These are phyloP conservation scores for Phialophora tarda DNA, from an alignment of 2,329 filamentous ascomycete genomes.

Conservation along the genomic window DNA sequence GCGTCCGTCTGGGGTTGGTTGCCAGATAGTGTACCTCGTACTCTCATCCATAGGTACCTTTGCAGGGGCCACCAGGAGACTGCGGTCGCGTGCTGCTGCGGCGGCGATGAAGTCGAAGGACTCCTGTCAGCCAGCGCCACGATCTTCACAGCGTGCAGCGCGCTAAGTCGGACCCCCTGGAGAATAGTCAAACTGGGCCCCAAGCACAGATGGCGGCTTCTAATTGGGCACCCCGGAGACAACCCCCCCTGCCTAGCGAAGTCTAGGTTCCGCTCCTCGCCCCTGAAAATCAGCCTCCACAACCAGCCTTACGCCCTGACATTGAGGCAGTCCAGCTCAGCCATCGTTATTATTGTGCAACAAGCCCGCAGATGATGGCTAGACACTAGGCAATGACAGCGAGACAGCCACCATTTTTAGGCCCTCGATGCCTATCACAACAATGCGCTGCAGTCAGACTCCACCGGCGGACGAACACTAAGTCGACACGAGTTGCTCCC, in stretches of 20 bases:
- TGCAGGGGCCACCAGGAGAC: not conserved
- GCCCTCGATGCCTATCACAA: not conserved
- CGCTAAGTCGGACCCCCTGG: not conserved
- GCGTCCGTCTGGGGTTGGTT: no score
- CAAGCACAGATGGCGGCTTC: not conserved
- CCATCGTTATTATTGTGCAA: not conserved
- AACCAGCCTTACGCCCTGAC: slow-evolving; percentile 12
- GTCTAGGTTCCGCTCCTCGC: not conserved
- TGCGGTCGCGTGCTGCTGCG: no score
- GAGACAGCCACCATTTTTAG: not conserved
- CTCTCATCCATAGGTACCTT: no score
- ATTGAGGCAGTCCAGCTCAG: not conserved
- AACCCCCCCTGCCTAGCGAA: not conserved
- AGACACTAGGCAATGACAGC: no score
- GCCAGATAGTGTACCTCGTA: no score
- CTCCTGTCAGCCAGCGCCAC: not conserved
- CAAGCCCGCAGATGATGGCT: not conserved
- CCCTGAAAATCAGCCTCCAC: slow-evolving; percentile 15
- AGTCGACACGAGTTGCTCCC: slow-evolving; percentile 8
- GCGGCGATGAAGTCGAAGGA: no score
- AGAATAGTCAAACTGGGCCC: not conserved
- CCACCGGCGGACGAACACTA: slow-evolving; percentile 6
- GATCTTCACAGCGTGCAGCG: not conserved
- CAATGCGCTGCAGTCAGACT: slow-evolving; percentile 4
- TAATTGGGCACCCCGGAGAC: not conserved